A percentile compares a stretch with the other conserved stretches of the same genome.
These are phyloP conservation scores for Cryptococcus amylolentus DNA, from an alignment of 1,284 basidiomycete genomes.

Conservation along the genomic window DNA sequence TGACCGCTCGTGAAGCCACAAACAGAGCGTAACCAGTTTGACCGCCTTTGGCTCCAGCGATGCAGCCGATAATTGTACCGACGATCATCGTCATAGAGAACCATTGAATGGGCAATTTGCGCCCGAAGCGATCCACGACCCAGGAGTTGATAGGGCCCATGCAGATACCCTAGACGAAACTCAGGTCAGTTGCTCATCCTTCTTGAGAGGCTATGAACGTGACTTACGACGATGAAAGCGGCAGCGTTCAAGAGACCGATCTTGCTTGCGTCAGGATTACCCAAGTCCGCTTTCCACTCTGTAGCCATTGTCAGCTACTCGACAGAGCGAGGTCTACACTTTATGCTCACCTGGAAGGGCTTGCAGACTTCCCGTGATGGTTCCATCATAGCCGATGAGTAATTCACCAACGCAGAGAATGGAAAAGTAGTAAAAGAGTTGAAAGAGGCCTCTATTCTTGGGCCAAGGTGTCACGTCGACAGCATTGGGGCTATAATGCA, in stretches of 20 bases:
- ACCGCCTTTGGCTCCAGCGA: slow-evolving; percentile 3
- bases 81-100: slow-evolving; percentile 6
- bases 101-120: slow-evolving; percentile 7
- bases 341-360: slow-evolving; percentile 6
- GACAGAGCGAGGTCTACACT: not conserved
- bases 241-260: slow-evolving; percentile 10
- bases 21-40: slow-evolving; percentile 8
- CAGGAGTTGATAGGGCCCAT: slow-evolving; percentile 9
- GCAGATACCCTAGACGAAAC: not conserved
- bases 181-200: too few relatives aligned
- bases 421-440: slow-evolving; percentile 3
- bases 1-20: slow-evolving; percentile 11
- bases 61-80: slow-evolving; percentile 6
- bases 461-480: slow-evolving; percentile 1
- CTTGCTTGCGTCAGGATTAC: slow-evolving; percentile 6
- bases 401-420: slow-evolving; percentile 14
- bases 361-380: slow-evolving; percentile 9
- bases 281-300: slow-evolving; percentile 10
- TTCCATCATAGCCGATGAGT: slow-evolving; percentile 14
- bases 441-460: not conserved
- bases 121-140: slow-evolving; percentile 8
- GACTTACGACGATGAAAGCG: slow-evolving; percentile 7
- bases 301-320: not conserved
- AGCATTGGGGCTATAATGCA: slow-evolving; percentile 1
- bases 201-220: too few relatives aligned